These are phyloP conservation scores for Ascochyta clinopodiicola DNA, from an alignment of 2,329 filamentous ascomycete genomes.

Conservation along the genomic window DNA sequence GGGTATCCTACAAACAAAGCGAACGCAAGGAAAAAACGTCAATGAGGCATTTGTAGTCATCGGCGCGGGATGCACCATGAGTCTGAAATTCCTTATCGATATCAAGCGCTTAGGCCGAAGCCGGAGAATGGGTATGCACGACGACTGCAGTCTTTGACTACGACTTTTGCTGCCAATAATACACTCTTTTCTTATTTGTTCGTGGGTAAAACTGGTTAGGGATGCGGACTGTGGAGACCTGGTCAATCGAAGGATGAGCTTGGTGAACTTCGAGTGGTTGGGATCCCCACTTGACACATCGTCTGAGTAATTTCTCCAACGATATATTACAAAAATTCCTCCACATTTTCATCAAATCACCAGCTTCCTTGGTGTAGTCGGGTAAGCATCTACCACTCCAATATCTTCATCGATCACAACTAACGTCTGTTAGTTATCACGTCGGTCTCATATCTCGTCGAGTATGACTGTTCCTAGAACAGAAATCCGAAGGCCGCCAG, in stretches of 20 bases:
- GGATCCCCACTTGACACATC: no score
- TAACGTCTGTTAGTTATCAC: slow-evolving; percentile 26
- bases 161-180: background rate
- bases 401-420: no score
- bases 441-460: slow-evolving; percentile 36
- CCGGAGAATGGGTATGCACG: slow-evolving; percentile 19
- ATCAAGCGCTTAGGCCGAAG: slow-evolving; percentile 22
- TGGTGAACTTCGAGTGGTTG: no score
- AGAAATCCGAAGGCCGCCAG: slow-evolving; percentile 40
- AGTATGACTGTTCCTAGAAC: slow-evolving; percentile 31
- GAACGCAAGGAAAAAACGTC: slow-evolving; percentile 9
- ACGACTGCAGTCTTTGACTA: background rate
- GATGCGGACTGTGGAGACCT: no score
- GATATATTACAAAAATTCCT: background rate
- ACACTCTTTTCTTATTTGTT: no score
- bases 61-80: slow-evolving; percentile 25
- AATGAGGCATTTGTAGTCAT: slow-evolving; percentile 20
- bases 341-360: background rate
- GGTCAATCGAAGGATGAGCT: no score
- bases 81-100: slow-evolving; percentile 23
- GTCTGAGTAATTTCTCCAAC: no score
- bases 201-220: no score
- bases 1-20: slow-evolving; percentile 12
- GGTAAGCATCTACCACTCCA: no score
- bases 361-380: slow-evolving; percentile 39